Evolutionary conservation across 2,329 filamentous ascomycete genomes (phyloP), one percentile per base, ranked within the genome.

Genomic region (Hyphodiscus sp.): DNA sequence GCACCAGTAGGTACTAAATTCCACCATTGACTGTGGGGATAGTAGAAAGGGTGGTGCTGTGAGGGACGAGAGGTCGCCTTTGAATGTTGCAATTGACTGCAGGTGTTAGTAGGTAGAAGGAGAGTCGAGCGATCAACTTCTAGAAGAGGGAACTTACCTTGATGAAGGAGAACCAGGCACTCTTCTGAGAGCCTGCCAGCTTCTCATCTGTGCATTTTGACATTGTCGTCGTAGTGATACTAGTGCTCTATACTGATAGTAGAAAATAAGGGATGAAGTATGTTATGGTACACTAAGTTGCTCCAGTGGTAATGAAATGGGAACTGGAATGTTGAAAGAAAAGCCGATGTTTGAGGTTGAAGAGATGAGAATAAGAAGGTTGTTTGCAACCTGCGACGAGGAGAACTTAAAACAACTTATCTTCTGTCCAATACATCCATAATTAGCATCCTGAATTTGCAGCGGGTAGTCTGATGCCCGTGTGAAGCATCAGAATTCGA

Each of bases 1-100:
- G 56, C 83, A 84, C 87, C 88, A 92, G 74, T 90, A 91, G 52
- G 86, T 80, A 58, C 85, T 88, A 73, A 87, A 91, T 69, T 92
- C 88, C 64, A 86, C 86, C 57, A 91, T 75, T 60, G 86, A 90
- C 64, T 86, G 88, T 43, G 84, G 81, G 48, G 87, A 89, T 54
- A 91, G 82, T 60, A 91, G 89, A 65, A 91, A 91, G n/a, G 88
- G 87, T 49, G 88, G 88, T 30, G 88, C 88, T 38, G 88, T 91
- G 62, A 91, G 75, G 58, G 86, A 89, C 44, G 87, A 85, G 53
- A 91, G 80, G 68, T 92, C 88, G 65, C 88, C 88, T 68, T 87
- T 90, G 75, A 91, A 91, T 10, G 86, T 88, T 53, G 86, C 85
- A 65, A 91, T 86, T 50, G 87, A 90, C 83, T 63, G 6, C n/a